Conservation (phyloP, 2,329 filamentous ascomycete species). For the Penicillium aurantiogriseum region DNA sequence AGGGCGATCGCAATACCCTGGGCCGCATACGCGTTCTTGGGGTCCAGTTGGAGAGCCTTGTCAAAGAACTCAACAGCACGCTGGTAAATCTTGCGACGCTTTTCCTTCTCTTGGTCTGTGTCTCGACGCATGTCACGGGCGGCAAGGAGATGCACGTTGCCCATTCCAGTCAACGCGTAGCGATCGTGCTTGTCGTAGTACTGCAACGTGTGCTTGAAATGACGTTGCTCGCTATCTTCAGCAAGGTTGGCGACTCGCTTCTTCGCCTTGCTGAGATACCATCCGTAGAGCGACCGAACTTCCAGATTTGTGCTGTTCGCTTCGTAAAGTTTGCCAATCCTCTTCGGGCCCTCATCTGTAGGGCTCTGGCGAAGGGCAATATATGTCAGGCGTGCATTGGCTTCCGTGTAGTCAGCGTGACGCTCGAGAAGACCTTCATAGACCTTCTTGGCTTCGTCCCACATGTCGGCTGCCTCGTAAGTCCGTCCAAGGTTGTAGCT, state of each 20-base stretch:
- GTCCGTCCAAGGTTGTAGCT: constrained; percentile 94
- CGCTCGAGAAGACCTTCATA: constrained; percentile 83
- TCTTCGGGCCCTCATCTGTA: constrained; percentile 80
- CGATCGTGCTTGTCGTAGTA: constrained; percentile 95
- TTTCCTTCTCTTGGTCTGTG: constrained; percentile 85
- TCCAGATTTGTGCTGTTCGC: constrained; percentile 82
- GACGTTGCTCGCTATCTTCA: constrained; percentile 87
- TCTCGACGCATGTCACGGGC: constrained; percentile 94
- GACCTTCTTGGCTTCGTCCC: constrained; percentile 79
- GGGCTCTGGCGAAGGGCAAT: constrained; percentile 80
- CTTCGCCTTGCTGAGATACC: constrained; percentile 88
- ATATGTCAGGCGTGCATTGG: constrained; percentile 82
- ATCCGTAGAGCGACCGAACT: constrained; percentile 88
- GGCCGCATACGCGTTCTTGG: constrained; percentile 92
- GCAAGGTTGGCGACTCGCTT: constrained; percentile 76
- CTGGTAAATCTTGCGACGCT: constrained; percentile 79
- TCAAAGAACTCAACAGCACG: constrained; percentile 98
- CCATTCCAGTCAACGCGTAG: constrained; percentile 96
- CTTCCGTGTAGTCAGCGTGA: constrained; percentile 90
- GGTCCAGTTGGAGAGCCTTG: constrained; percentile 91
- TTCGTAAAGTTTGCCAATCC: constrained; percentile 80
- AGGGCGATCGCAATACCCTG: constrained; percentile 94
- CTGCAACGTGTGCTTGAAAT: constrained; percentile 94
- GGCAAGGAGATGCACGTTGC: constrained; percentile 83
- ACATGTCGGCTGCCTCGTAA: constrained; percentile 79